phyloP scores from a whole-genome alignment of 2,329 filamentous ascomycete genomes.

The Raffaelea ambrosiae region DNA sequence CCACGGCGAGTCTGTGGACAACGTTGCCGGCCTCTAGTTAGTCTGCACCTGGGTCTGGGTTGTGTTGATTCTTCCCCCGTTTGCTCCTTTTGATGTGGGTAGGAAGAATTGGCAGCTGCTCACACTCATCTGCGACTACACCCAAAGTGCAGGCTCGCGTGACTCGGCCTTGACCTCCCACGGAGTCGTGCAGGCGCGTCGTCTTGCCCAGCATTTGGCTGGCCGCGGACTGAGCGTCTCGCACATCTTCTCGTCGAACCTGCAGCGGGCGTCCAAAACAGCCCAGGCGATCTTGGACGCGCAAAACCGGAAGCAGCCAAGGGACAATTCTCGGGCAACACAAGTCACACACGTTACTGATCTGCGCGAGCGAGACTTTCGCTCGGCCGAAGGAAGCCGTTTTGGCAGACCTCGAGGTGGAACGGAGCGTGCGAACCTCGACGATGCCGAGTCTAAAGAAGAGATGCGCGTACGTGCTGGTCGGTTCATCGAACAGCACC shows the following conservation, averaged over 20 bases:
- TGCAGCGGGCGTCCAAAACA: slow-evolving; percentile 65
- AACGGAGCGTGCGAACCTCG: slow-evolving; percentile 4
- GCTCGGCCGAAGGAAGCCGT: slow-evolving; percentile 58
- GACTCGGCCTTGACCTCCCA: slow-evolving; percentile 77
- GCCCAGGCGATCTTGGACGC: slow-evolving; percentile 56
- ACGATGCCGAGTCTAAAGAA: slow-evolving; percentile 57
- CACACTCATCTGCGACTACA: slow-evolving; percentile 17
- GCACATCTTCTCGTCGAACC: slow-evolving; percentile 58
- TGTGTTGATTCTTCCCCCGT: slow-evolving; percentile 20
- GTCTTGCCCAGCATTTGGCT: slow-evolving; percentile 57
- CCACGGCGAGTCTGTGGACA: slow-evolving; percentile 87
- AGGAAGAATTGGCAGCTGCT: not conserved
- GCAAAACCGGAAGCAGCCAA: slow-evolving; percentile 26
- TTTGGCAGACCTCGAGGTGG: slow-evolving; percentile 29
- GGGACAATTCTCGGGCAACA: not conserved
- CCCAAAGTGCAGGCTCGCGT: slow-evolving; percentile 59
- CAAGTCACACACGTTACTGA: slow-evolving; percentile 31
- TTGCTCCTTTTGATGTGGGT: not conserved
- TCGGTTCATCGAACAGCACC: slow-evolving; percentile 55
- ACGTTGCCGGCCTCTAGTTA: slow-evolving; percentile 69
- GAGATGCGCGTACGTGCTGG: slow-evolving; percentile 58
- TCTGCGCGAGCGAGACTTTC: slow-evolving; percentile 68
- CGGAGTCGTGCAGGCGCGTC: slow-evolving; percentile 68
- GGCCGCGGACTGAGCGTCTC: slow-evolving; percentile 17
- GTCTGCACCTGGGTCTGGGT: too few relatives aligned